phyloP scores from a whole-genome alignment of 1,139 yeast genomes.

The Meyerozyma carpophila region DNA sequence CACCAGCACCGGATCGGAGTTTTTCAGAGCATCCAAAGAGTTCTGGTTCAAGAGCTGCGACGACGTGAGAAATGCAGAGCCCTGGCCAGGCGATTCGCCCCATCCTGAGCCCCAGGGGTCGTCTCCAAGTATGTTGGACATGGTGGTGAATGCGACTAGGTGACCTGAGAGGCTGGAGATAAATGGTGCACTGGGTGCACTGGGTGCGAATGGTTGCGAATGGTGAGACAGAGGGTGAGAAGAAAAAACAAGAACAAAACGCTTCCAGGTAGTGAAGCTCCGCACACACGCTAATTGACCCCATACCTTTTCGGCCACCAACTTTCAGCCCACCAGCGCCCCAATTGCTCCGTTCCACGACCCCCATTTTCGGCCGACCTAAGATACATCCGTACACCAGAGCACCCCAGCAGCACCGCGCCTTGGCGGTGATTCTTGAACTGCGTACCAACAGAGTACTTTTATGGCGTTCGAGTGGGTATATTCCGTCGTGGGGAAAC shows the following conservation, averaged over 20 bases:
- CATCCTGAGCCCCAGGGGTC: conserved; percentile 1
- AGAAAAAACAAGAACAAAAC: no score
- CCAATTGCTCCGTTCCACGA: background rate
- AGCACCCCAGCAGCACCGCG: background rate
- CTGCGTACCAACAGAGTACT: background rate
- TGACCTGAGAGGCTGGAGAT: background rate
- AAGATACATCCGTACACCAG: background rate
- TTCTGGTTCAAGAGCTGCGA: background rate
- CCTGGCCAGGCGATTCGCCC: background rate
- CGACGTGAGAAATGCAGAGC: background rate
- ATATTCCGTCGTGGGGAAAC: background rate
- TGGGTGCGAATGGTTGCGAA: background rate
- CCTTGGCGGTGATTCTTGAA: background rate
- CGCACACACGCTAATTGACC: background rate
- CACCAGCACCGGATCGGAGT: conserved; percentile 6
- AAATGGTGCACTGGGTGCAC: background rate
- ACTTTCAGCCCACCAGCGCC: background rate
- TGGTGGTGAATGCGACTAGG: background rate
- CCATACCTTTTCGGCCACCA: background rate
- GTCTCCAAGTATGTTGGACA: conserved; percentile 1
- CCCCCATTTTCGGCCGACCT: background rate
- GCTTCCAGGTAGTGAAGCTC: background rate
- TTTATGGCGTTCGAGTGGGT: background rate
- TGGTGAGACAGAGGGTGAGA: no score
- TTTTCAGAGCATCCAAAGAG: background rate